Conservation (phyloP, 768 basidiomycete genomes). For the Suillus sp. region DNA sequence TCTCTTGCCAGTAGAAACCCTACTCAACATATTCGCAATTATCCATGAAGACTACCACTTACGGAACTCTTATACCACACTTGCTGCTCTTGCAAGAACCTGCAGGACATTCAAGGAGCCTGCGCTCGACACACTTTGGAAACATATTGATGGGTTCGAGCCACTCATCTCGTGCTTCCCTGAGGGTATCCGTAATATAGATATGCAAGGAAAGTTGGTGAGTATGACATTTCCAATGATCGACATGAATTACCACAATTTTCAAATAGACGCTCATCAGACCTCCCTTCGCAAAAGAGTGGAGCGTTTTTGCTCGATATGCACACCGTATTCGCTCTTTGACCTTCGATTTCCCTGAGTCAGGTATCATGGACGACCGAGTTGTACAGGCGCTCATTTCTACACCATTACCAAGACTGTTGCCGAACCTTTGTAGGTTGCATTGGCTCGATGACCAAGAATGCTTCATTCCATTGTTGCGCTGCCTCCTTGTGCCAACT, state of each 20-base stretch:
- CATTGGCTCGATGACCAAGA: not conserved
- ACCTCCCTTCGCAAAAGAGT: not conserved
- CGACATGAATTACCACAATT: not conserved
- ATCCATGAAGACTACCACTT: not conserved
- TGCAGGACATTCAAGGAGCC: slow-evolving; percentile 2
- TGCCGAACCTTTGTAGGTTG: not conserved
- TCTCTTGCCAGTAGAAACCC: not conserved
- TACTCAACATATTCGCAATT: not conserved
- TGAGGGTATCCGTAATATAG: not conserved
- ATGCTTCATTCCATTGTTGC: not conserved
- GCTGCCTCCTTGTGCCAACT: not conserved
- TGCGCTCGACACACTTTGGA: not conserved
- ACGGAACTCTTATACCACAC: not conserved
- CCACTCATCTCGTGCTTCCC: not conserved
- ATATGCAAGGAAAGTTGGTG: not conserved
- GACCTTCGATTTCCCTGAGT: not conserved
- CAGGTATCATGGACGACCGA: not conserved
- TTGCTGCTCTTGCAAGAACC: slow-evolving; percentile 2
- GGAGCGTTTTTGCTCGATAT: not conserved
- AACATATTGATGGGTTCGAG: not conserved
- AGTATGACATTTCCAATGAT: not conserved
- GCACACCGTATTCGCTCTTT: not conserved
- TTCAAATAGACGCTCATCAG: not conserved
- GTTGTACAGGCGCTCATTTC: not conserved
- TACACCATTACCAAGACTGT: not conserved